Evolutionary conservation across 768 basidiomycete genomes (phyloP), one percentile per base, ranked within the genome.

Genomic region (Hericium rajendrae): DNA sequence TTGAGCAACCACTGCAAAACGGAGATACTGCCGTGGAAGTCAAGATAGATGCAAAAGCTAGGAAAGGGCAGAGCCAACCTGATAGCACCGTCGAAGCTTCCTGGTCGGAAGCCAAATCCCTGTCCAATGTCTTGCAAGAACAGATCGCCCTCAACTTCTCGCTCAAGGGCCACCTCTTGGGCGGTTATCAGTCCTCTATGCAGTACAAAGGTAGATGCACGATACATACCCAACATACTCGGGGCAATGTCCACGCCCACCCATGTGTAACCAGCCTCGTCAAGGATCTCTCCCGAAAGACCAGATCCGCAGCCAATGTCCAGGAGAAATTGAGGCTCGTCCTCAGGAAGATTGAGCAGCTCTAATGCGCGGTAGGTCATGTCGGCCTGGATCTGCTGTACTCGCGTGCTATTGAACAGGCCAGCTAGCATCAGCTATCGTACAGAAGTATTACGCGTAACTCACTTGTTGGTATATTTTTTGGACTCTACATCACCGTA

Each of bases 261-360:
- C 97, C 97, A 99, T 20, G 83, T 70, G 67, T 97, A 85, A 0
- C 97, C 94, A 65, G 91, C 86, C 65, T 98, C 94, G 60, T 95
- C 93, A 54, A 99, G 74, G 64, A 98, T 93, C 74, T 97, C 94
- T 1, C 97, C 97, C 22, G 91, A 94, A 18, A 99, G 72, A 2
- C 97, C 97, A n/a, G 89, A 92, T 16, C 97, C 97, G 66, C 94
- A 98, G 2, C 97, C 97, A 57, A 99, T 93, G 69, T 99, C 97
- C 38, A 98, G 80, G 15, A 99, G 73, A 66, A 88, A 90, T 0
- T 89, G 86, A 0, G 94, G 83, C 58, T 92, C 77, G 49, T 84
- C 87, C 50, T 79, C 78, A 10, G 93, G 86, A 39, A 97, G 72
- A 63, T 85, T 88, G 46, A 98, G 77, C 11, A 99, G 78, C 69